Evolutionary conservation across 2,329 filamentous ascomycete species (phyloP), one percentile per base, ranked within the genome.

Genomic region (Massarina eburnea): DNA sequence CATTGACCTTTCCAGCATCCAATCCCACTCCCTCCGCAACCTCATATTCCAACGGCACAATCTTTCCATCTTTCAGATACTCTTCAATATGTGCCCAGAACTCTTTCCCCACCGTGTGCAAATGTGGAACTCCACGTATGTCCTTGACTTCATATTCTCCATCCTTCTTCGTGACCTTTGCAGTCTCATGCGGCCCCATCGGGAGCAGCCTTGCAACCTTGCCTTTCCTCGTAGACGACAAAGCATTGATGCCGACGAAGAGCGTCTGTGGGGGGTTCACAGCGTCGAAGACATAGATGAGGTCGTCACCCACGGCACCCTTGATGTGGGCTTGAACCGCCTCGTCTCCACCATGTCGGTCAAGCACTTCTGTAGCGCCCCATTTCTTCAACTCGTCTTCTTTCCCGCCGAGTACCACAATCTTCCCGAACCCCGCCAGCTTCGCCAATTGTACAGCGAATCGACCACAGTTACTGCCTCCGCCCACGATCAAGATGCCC

Each of bases 301-400:
- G 52, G 5, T 73, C 70, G 46, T 74, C 72, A 3, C 68, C 68
- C 1, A 71, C 70, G 6, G 73, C 52, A 2, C 49, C 58, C 1
- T 64, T 61, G 42, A 75, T 66, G n/a, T 64, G 56, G 0, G 43
- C 46, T 0, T 59, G 49, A 2, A 73, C 55, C 3, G 62, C 60
- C 8, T 71, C 63, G 24, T 66, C 26, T 6, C 52, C 49, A 1
- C 55, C 64, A 41, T 73, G 64, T 4, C 73, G 71, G 41, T 73
- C 68, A n/a, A 75, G 48, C 2, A 75, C 61, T 49, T 74, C 64
- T 1, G 72, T 75, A 1, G 74, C 74, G 1, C 73, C 73, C 15
- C 57, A 62, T 7, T 26, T 42, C 33, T 58, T 65, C 21, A 76
- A 49, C 42, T 68, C 59, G 4, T 45, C 48, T 18, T 64, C 62